These are phyloP conservation scores for Ajuga chamaepitys DNA, from an alignment of 257 asterid genomes.

Conservation along the genomic window DNA sequence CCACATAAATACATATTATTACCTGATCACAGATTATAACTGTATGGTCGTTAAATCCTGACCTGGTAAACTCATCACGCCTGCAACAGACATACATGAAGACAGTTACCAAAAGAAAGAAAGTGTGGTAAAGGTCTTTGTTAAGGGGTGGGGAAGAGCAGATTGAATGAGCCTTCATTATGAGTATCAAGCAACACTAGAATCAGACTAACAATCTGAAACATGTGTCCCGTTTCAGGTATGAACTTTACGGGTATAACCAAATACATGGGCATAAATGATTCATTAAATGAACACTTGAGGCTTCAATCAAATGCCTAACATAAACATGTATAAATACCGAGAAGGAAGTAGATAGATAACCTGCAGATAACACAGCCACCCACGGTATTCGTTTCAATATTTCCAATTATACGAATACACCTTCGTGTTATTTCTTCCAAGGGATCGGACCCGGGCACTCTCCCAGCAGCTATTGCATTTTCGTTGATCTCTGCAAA, in stretches of 20 bases:
- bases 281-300: not conserved
- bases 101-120: not conserved
- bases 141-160: not conserved
- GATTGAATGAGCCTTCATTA: slow-evolving; percentile 4
- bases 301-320: slow-evolving; percentile 1
- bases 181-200: not conserved
- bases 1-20: not conserved
- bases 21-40: slow-evolving; percentile 96
- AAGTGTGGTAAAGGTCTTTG: not conserved
- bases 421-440: slow-evolving; percentile 71
- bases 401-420: slow-evolving; percentile 57
- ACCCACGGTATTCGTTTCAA: slow-evolving; percentile 40
- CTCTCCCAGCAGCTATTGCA: slow-evolving; percentile 92
- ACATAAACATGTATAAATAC: not conserved
- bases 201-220: not conserved
- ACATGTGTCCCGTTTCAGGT: not conserved
- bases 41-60: slow-evolving; percentile 54
- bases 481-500: slow-evolving; percentile 50
- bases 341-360: slow-evolving; percentile 3
- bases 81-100: slow-evolving; percentile 34
- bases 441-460: slow-evolving; percentile 68
- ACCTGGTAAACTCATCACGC: slow-evolving; percentile 54
- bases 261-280: not conserved
- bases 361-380: slow-evolving; percentile 95
- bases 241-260: not conserved